Evolutionary conservation across 768 basidiomycete genomes (phyloP).

Genomic region (Tricholoma hemisulphureum): DNA sequence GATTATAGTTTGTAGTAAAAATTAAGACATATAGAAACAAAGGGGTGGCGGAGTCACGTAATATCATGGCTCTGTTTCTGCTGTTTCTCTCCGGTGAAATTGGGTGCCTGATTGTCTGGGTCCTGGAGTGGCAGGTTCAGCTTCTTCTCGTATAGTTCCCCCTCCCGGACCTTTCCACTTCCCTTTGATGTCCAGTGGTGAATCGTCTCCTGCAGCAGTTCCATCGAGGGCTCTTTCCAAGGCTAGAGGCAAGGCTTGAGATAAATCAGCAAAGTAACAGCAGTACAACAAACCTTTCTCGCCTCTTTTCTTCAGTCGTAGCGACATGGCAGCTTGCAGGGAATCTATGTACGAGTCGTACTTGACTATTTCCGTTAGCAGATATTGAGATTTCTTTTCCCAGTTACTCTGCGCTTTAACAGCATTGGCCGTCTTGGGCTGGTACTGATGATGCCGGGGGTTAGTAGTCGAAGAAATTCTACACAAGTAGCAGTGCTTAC

Average conservation of each 20-base stretch:
- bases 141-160: conserved; percentile 34
- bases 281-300: conserved; percentile 56
- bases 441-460: conserved; percentile 56
- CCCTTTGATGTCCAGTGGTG: conserved; percentile 18
- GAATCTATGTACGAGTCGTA: conserved; percentile 95
- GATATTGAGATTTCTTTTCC: conserved; percentile 87
- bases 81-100: conserved; percentile 26
- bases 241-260: conserved; percentile 17
- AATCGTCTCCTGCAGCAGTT: conserved; percentile 28
- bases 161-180: conserved; percentile 34
- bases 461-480: conserved; percentile 12
- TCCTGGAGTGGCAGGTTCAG: conserved; percentile 32
- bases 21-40: conserved; percentile 2
- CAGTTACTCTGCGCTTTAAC: conserved; percentile 84
- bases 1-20: no score
- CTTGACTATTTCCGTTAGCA: conserved; percentile 91
- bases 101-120: conserved; percentile 20
- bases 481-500: conserved; percentile 39
- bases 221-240: conserved; percentile 36
- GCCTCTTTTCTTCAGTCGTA: conserved; percentile 86
- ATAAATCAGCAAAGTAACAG: background rate
- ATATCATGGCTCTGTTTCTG: conserved; percentile 22
- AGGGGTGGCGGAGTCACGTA: conserved; percentile 10
- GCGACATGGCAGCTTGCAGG: conserved; percentile 74
- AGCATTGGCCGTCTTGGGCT: conserved; percentile 69